A percentile compares a stretch with the other conserved stretches of the same genome.
Conservation (phyloP, 139 green algal species). For the Gonium pectorale region DNA sequence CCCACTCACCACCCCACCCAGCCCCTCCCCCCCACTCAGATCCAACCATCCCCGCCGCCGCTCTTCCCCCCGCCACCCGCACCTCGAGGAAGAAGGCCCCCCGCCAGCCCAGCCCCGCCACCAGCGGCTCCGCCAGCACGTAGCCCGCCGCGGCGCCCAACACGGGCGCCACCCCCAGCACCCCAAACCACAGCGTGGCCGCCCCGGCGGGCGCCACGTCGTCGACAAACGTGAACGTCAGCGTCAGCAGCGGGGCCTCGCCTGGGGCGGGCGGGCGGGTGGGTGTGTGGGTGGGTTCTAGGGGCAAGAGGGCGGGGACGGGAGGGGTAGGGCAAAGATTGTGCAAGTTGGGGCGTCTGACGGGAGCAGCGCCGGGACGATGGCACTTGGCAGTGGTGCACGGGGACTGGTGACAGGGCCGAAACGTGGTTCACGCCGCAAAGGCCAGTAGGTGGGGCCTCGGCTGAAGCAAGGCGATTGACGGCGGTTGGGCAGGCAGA, state of each 20-base stretch:
- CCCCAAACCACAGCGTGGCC: slow-evolving; percentile 56
- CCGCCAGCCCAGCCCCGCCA: slow-evolving; percentile 67
- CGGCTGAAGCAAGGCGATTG: not conserved
- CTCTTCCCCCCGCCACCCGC: not conserved
- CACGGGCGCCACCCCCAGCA: slow-evolving; percentile 28
- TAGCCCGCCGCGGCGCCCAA: slow-evolving; percentile 12
- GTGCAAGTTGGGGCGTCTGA: too few relatives aligned
- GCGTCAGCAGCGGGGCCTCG: slow-evolving; percentile 69
- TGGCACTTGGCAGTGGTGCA: too few relatives aligned
- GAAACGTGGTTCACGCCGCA: too few relatives aligned
- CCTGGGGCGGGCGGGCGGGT: too few relatives aligned
- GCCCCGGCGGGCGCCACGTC: slow-evolving; percentile 57
- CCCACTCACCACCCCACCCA: not conserved
- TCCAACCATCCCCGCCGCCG: not conserved
- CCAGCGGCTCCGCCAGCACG: slow-evolving; percentile 1
- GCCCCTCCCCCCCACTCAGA: not conserved
- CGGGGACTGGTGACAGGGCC: too few relatives aligned
- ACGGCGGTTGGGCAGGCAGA: too few relatives aligned
- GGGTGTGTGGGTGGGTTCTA: too few relatives aligned
- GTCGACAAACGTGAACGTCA: slow-evolving; percentile 77
- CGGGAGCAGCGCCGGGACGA: too few relatives aligned
- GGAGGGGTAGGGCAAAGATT: too few relatives aligned
- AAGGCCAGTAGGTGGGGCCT: too few relatives aligned
- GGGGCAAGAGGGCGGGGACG: too few relatives aligned
- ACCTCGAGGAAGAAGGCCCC: slow-evolving; percentile 82